Base-by-base conservation (phyloP, 805 yeast species). In the Gaillardinia entomophila region DNA sequence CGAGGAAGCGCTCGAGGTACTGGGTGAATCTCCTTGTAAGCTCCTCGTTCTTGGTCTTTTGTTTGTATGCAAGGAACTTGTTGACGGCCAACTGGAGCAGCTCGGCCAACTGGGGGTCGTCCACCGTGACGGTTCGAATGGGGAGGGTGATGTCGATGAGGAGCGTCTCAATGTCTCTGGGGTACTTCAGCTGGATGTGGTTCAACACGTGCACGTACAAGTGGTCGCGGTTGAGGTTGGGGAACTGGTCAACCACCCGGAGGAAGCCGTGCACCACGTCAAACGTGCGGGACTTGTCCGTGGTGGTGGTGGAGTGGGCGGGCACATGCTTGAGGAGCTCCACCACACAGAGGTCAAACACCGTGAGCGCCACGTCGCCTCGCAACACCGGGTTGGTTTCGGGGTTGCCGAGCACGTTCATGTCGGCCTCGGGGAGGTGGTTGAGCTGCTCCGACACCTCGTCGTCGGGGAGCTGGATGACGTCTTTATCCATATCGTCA, bases 331-430 rank as follows among this genome's bases (percentile, higher is more conserved):
- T 48, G 38, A 46, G 24, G 12, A 59, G 36, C 40, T 55, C 49
- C n/a, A 58, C 57, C 23, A 59, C 42, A 49, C 68, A 43, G 44
- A 58, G 40, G 49, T 59, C 58, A 48, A 57, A 66, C 4, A 64
- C 50, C 1, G 70, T 57, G 36, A 66, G 57, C n/a, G 68, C 70
- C 19, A 66, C 65, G 39, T 47, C 77, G 57, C 62, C 79, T 63
- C 35, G 79, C 78, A 48, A 78, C 60, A 65, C 90, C 77, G 65
- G 79, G 77, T 42, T 90, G 16, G 86, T 75, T 30, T 85, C 94
- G n/a, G 82, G 79, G 40, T 79, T 78, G 16, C 96, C 97, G 43
- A 89, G 66, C 70, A 86, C 79, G 47, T 78, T 80, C 66, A 86
- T 70, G 51, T 88, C 92, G 20, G 88, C 84, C 42, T 88, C 96